Conservation (phyloP, 345 rosid genomes). For the Melaleuca alternifolia region DNA sequence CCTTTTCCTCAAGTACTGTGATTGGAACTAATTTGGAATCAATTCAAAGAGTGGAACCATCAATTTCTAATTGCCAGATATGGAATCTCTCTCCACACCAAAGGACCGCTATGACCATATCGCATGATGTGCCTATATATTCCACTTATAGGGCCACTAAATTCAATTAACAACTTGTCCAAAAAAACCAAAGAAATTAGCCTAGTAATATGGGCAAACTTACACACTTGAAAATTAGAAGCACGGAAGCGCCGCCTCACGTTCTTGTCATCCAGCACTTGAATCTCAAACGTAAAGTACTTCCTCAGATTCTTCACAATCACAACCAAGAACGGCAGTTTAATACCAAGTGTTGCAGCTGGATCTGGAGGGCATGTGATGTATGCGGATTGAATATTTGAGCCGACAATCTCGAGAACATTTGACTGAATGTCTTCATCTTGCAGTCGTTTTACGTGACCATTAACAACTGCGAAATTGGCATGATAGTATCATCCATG, state of each 20-base stretch:
- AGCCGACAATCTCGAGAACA: constrained; percentile 82
- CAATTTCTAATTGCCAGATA: neutral
- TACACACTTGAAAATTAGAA: constrained; percentile 98
- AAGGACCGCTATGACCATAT: neutral
- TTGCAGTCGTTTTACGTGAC: constrained; percentile 76
- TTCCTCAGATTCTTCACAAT: constrained; percentile 87
- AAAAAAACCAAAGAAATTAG: neutral
- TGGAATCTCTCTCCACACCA: neutral
- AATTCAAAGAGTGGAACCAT: neutral
- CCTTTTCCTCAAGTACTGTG: neutral
- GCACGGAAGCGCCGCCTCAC: constrained; percentile 94
- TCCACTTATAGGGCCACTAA: neutral
- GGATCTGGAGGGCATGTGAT: constrained; percentile 94
- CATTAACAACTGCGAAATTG: constrained; percentile 52
- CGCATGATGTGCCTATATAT: neutral
- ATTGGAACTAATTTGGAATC: neutral
- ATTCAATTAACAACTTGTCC: neutral
- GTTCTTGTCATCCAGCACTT: constrained; percentile 92
- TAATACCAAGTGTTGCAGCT: constrained; percentile 89
- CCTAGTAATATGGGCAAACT: constrained; percentile 29
- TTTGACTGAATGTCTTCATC: constrained; percentile 88
- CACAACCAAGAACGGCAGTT: constrained; percentile 88
- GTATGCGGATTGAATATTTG: constrained; percentile 79
- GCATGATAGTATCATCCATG: neutral
- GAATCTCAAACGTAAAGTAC: constrained; percentile 93